A percentile compares a stretch with the other conserved stretches of the same genome.
Conservation (phyloP, 768 basidiomycete species). For the Rhodocollybia butyracea region DNA sequence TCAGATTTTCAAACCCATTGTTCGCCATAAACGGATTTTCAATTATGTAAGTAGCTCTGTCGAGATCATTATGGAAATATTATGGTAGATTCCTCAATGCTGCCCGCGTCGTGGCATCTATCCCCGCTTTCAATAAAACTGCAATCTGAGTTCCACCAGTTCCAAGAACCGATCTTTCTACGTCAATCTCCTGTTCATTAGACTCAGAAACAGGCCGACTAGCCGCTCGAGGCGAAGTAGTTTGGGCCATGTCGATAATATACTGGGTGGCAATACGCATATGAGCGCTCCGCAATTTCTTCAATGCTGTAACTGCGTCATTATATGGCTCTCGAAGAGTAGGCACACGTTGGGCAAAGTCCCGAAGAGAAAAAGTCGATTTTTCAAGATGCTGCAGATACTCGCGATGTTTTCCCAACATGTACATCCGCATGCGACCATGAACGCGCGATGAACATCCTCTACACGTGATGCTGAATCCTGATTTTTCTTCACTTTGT, state of each 20-base stretch:
- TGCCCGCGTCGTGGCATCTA: too few relatives aligned
- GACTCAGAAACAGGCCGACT: conserved; percentile 54
- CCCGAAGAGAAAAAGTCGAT: conserved; percentile 58
- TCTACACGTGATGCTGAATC: conserved; percentile 62
- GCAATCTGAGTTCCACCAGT: too few relatives aligned
- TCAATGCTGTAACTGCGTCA: conserved; percentile 70
- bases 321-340: conserved; percentile 76
- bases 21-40: too few relatives aligned
- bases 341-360: conserved; percentile 54
- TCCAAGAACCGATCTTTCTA: too few relatives aligned
- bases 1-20: too few relatives aligned
- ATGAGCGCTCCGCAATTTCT: conserved; percentile 81
- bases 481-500: conserved; percentile 67
- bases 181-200: too few relatives aligned
- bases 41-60: too few relatives aligned
- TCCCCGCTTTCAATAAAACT: too few relatives aligned
- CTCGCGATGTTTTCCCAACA: conserved; percentile 88
- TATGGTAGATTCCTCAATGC: too few relatives aligned
- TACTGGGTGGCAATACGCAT: conserved; percentile 89
- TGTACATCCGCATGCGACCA: conserved; percentile 92
- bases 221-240: conserved; percentile 39
- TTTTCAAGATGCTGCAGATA: conserved; percentile 71
- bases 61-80: too few relatives aligned
- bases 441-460: conserved; percentile 75
- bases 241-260: conserved; percentile 79